These are phyloP conservation scores for Aspergillus spinulosporus DNA, from an alignment of 2,329 filamentous ascomycete genomes.

Conservation along the genomic window DNA sequence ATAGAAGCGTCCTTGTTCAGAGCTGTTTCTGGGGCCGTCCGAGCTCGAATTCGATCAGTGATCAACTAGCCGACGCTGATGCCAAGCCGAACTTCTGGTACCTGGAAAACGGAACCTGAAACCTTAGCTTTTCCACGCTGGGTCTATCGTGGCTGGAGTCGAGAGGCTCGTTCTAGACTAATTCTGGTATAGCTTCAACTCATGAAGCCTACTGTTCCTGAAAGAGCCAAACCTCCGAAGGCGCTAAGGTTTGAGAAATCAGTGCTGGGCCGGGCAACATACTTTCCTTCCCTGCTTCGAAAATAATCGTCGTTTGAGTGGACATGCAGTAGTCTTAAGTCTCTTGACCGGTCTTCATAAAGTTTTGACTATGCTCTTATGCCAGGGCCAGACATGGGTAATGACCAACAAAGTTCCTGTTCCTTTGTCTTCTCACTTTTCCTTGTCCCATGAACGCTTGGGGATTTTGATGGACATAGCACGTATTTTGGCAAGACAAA, in stretches of 20 bases:
- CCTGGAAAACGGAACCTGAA: conserved; percentile 14
- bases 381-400: conserved; percentile 1
- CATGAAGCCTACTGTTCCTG: conserved; percentile 20
- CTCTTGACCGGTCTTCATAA: conserved; percentile 2
- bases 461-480: background rate
- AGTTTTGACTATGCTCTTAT: background rate
- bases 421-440: background rate
- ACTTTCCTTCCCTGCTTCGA: background rate
- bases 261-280: conserved; percentile 10
- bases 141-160: conserved; percentile 2
- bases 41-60: conserved; percentile 4
- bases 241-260: conserved; percentile 22
- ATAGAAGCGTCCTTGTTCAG: background rate
- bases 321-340: background rate
- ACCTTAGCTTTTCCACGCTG: conserved; percentile 17
- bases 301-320: conserved; percentile 8
- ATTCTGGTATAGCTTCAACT: conserved; percentile 10
- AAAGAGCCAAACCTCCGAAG: conserved; percentile 27
- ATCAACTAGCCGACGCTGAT: conserved; percentile 3
- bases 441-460: background rate
- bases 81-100: conserved; percentile 13
- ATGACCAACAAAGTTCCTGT: background rate
- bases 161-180: conserved; percentile 19
- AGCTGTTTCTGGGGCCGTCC: conserved; percentile 1
- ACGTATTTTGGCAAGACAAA: background rate